Evolutionary conservation across 169 alveolate genomes (phyloP).

Genomic region (Plasmodium vivax): DNA sequence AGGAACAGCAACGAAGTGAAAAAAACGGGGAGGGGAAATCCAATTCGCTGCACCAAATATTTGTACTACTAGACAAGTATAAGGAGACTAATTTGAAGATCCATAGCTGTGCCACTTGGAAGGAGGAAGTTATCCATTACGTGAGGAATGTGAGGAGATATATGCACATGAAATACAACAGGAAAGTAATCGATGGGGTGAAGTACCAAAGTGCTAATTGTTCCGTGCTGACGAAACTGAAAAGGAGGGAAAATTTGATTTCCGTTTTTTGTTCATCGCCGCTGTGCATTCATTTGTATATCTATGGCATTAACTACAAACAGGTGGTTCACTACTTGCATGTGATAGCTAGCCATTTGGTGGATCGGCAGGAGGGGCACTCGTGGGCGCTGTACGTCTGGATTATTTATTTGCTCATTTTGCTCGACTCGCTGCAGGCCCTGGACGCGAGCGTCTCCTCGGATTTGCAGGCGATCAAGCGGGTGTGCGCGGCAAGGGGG

Average conservation of each 20-base stretch:
- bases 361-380: not conserved
- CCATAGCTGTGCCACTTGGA: not conserved
- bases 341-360: conserved; percentile 16
- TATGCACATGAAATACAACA: conserved; percentile 45
- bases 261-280: conserved; percentile 14
- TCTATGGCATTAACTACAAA: conserved; percentile 46
- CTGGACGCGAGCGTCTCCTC: conserved; percentile 47
- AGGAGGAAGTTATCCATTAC: not conserved
- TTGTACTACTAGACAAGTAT: conserved; percentile 1
- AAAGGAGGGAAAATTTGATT: conserved; percentile 30
- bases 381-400: not conserved
- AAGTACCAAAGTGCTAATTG: conserved; percentile 33
- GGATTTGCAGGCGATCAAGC: conserved; percentile 32
- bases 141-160: conserved; percentile 21
- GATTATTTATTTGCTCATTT: conserved; percentile 39
- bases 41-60: conserved; percentile 1
- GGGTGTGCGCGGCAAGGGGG: conserved; percentile 11
- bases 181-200: conserved; percentile 34
- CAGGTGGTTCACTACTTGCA: conserved; percentile 38
- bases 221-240: not conserved
- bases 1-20: not conserved
- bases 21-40: not conserved
- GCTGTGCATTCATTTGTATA: conserved; percentile 53
- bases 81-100: not conserved
- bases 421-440: conserved; percentile 56